Base-by-base conservation (phyloP, 768 basidiomycete species). In the Podaxis rugospora region DNA sequence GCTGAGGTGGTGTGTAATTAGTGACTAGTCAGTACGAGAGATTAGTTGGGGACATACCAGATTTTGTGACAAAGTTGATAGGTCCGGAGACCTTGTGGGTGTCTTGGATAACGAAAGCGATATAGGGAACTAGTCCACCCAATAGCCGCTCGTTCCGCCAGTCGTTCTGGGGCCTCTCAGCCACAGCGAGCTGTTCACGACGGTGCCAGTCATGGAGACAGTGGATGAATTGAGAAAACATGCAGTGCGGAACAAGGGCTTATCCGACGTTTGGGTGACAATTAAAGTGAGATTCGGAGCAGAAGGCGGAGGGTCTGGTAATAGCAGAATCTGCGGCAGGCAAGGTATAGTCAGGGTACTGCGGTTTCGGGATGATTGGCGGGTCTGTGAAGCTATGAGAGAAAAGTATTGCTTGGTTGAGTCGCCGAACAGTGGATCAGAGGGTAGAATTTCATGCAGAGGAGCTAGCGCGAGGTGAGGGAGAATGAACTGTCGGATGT, bases 291-390 rank as follows among this genome's bases (percentile, higher is more conserved):
- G 78, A 65, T 85, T 83, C 0, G 80, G 78, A 0, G 74, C 63
- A 1, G 74, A 69, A 0, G 81, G 65, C 0, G 87, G 79, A 6
- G 70, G 64, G 14, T 68, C 54, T 0, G 84, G 80, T 23, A 74
- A 65, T 0, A 1, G 83, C 72, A 13, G 80, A 67, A 64, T 86
- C 84, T 0, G 86, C 84, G 0, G 75, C 67, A 2, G 87, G 85
- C 1, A 93, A 80, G 1, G 87, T 87, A 68, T 90, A 93, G 66
- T 92, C 92, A 10, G 92, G 92, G 67, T 81, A 93, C 23, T 71
- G 73, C 1, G 88, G 85, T 42, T 70, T 64, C 28, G 27, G 1
- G 4, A 65, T 55, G 0, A 64, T 27, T 1, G 67, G 62, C 10
- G 75, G 62, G 0, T 74, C 59, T 5, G 73, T 65, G 62, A 85